Evolutionary conservation across 495 filamentous ascomycete species (phyloP).

Genomic region (Peziza echinospora): DNA sequence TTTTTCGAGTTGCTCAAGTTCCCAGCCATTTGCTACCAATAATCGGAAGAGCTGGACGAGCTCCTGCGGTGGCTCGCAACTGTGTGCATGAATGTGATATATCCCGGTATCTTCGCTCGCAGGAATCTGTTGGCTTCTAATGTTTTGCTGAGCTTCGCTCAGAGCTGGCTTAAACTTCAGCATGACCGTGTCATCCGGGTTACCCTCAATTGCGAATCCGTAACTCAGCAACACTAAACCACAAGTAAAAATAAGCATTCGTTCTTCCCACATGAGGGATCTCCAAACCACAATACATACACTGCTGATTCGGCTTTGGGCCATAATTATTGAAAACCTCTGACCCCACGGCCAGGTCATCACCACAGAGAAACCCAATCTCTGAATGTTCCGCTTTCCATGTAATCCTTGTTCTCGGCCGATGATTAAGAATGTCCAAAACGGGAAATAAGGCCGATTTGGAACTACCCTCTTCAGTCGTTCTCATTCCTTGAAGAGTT

Average conservation of each 20-base stretch:
- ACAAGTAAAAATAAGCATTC: no score
- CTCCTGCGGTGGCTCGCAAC: neutral
- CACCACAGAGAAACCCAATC: slow-evolving; percentile 29
- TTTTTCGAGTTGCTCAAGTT: slow-evolving; percentile 4
- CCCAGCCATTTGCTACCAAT: slow-evolving; percentile 8
- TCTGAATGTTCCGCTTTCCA: slow-evolving; percentile 32
- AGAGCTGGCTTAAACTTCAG: slow-evolving; percentile 16
- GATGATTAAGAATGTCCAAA: slow-evolving; percentile 40
- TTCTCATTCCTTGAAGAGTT: neutral
- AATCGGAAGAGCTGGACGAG: slow-evolving; percentile 12
- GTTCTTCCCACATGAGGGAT: no score
- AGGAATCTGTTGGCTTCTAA: slow-evolving; percentile 8
- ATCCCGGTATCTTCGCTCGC: neutral
- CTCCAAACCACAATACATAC: no score
- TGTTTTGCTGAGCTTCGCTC: slow-evolving; percentile 3
- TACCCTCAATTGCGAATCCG: slow-evolving; percentile 39
- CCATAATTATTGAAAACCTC: slow-evolving; percentile 51
- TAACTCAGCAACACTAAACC: slow-evolving; percentile 42
- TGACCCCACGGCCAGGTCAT: slow-evolving; percentile 25
- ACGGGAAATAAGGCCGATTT: slow-evolving; percentile 36
- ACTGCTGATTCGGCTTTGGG: slow-evolving; percentile 42
- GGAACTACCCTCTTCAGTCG: slow-evolving; percentile 4
- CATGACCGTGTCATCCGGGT: slow-evolving; percentile 26
- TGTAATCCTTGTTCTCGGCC: slow-evolving; percentile 33
- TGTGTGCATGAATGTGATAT: neutral